Percentiles rank a stretch among this genome's conserved stretches.
phyloP scores from a whole-genome alignment of 2,329 filamentous ascomycete genomes.

The Pseudopyrenochaeta lycopersici region DNA sequence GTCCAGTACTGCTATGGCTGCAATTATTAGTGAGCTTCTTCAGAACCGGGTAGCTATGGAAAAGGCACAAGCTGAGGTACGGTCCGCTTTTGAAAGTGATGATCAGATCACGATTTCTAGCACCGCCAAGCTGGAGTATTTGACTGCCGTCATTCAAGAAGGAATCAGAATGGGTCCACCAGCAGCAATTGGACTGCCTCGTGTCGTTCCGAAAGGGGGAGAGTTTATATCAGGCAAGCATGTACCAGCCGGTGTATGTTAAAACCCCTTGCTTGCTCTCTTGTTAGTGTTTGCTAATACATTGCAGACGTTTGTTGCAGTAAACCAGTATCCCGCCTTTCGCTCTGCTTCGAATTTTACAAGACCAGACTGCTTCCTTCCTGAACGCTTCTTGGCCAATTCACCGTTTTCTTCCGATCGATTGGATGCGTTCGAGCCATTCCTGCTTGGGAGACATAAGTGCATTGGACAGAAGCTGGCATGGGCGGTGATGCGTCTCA shows the following conservation, averaged over 20 bases:
- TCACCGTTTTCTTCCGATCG: conserved; percentile 33
- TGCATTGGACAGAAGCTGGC: conserved; percentile 35
- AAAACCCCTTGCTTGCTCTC: not conserved
- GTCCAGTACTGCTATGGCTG: conserved; percentile 46
- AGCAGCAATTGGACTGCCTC: conserved; percentile 19
- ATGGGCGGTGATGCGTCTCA: conserved; percentile 42
- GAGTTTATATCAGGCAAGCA: conserved; percentile 19
- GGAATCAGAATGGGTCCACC: conserved; percentile 39
- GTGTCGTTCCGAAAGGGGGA: conserved; percentile 11
- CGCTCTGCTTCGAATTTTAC: conserved; percentile 37
- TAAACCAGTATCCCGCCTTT: conserved; percentile 36
- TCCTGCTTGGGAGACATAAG: conserved; percentile 27
- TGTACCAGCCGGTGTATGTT: conserved; percentile 22
- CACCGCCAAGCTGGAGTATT: conserved; percentile 24
- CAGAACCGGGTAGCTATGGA: conserved; percentile 13
- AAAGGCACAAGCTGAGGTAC: conserved; percentile 21
- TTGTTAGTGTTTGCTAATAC: not conserved
- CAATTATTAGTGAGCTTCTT: conserved; percentile 42
- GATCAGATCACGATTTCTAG: conserved; percentile 21
- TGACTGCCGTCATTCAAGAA: conserved; percentile 36
- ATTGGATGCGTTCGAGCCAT: conserved; percentile 26
- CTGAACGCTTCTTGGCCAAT: conserved; percentile 39
- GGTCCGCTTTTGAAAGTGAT: conserved; percentile 18
- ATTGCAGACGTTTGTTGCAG: conserved; percentile 24
- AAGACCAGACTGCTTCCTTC: conserved; percentile 33